phyloP scores from a whole-genome alignment of 805 yeast genomes.

The Yarrowia bubula region DNA sequence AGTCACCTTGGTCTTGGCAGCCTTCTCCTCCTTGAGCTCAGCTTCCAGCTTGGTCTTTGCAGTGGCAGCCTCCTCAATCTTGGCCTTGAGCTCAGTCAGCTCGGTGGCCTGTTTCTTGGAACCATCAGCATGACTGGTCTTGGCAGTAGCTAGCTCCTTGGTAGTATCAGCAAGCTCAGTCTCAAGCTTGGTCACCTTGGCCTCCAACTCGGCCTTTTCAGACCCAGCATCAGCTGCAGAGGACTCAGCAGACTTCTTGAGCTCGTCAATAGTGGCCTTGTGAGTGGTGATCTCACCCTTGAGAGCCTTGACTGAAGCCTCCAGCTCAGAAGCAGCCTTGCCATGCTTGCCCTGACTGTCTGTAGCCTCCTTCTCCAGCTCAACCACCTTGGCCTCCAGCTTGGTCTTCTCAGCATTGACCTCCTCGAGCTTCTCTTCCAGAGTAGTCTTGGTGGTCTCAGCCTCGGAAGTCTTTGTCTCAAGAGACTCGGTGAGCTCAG shows the following conservation, averaged over 20 bases:
- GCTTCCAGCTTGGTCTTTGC: slow-evolving; percentile 3
- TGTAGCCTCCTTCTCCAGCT: slow-evolving; percentile 23
- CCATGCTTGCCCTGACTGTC: not conserved
- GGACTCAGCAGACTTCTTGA: slow-evolving; percentile 26
- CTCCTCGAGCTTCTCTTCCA: slow-evolving; percentile 9
- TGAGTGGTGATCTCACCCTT: not conserved
- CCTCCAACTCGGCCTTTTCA: not conserved
- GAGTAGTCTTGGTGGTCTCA: not conserved
- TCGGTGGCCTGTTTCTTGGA: not conserved
- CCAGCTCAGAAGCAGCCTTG: slow-evolving; percentile 12
- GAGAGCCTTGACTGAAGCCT: not conserved
- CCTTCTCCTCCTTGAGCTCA: not conserved
- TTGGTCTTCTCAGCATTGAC: not conserved
- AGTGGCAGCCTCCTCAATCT: not conserved
- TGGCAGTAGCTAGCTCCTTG: not conserved
- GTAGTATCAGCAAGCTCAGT: not conserved
- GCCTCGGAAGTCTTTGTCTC: slow-evolving; percentile 10
- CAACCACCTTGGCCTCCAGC: slow-evolving; percentile 18
- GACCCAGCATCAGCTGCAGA: not conserved
- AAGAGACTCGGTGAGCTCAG: slow-evolving; percentile 1
- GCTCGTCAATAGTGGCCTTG: slow-evolving; percentile 1
- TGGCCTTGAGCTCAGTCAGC: not conserved
- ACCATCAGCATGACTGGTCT: not conserved
- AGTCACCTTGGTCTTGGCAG: not conserved
- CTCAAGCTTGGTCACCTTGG: not conserved